Evolutionary conservation across 768 basidiomycete genomes (phyloP), one percentile per base, ranked within the genome.

Genomic region (Scleroderma citrinum): DNA sequence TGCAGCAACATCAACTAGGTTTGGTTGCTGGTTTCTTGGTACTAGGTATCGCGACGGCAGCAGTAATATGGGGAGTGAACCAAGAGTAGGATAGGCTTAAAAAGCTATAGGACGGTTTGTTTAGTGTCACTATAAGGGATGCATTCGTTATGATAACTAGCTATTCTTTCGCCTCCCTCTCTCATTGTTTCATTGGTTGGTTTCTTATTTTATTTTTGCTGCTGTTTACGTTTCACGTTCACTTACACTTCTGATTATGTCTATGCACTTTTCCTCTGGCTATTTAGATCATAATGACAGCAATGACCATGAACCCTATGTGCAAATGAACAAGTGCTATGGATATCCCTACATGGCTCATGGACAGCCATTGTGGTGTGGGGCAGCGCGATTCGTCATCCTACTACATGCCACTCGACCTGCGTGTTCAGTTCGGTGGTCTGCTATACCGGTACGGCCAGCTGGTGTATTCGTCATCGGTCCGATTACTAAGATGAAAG

Each of bases 1-100:
- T 61, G 45, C 63, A 63, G 64, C 57, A 64, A 29, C 26, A 8
- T 24, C 61, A 62, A 20, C 26, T 67, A 29, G 52, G 62, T 51
- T 41, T 69, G 2, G 83, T 81, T 5, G 65, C 84, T 3, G 84
- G 84, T 5, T 78, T 87, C 7, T 61, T 86, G 16, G 73, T 88
- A 4, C 64, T 88, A 24, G 74, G 81, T 44, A 76, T 85, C 7
- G 83, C 82, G 3, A 83, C 86, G 2, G 83, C 78, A 12, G 85
- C 84, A 7, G 85, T 88, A 44, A 67, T 85, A 57, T 87, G 84
- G 83, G 75, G 82, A 53, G 81, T 85, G 24, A 81, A 79, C 52
- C 70, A 71, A 30, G 72, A 74, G 24, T 66, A 59, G 45, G 55
- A 42, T 14, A 26, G 16, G 5, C 16, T 49, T 34, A 20, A 11